Conservation (phyloP, 2,329 filamentous ascomycete species). For the Tolypocladium tundrense region DNA sequence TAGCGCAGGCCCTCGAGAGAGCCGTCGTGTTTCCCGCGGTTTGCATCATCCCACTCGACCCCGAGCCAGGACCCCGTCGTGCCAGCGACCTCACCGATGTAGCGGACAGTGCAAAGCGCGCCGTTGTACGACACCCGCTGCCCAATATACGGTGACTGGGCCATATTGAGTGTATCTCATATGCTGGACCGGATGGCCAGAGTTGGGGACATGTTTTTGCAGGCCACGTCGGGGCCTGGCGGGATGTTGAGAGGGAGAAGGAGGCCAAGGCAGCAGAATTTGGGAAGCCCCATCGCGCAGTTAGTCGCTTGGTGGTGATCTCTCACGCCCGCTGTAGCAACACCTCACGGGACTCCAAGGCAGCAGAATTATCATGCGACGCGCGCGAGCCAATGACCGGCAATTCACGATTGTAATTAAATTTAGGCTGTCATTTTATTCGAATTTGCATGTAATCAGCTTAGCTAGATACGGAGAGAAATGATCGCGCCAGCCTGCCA, state of each 20-base stretch:
- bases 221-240: not conserved
- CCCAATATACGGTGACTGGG: constrained; percentile 39
- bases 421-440: not conserved
- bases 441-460: not conserved
- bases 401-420: not conserved
- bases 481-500: too few relatives aligned
- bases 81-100: constrained; percentile 64
- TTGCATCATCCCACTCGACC: constrained; percentile 90
- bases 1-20: constrained; percentile 69
- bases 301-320: not conserved
- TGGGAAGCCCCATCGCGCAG: not conserved
- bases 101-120: constrained; percentile 74
- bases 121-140: constrained; percentile 74
- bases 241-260: not conserved
- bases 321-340: not conserved
- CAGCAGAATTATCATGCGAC: not conserved
- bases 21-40: constrained; percentile 83
- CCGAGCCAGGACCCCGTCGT: constrained; percentile 79
- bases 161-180: constrained; percentile 20
- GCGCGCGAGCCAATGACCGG: not conserved
- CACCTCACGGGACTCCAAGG: not conserved
- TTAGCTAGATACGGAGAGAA: not conserved
- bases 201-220: not conserved
- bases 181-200: not conserved
- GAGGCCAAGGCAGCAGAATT: constrained; percentile 12